Conservation (phyloP, 495 filamentous ascomycete genomes). For the Tuber umbilicatum region DNA sequence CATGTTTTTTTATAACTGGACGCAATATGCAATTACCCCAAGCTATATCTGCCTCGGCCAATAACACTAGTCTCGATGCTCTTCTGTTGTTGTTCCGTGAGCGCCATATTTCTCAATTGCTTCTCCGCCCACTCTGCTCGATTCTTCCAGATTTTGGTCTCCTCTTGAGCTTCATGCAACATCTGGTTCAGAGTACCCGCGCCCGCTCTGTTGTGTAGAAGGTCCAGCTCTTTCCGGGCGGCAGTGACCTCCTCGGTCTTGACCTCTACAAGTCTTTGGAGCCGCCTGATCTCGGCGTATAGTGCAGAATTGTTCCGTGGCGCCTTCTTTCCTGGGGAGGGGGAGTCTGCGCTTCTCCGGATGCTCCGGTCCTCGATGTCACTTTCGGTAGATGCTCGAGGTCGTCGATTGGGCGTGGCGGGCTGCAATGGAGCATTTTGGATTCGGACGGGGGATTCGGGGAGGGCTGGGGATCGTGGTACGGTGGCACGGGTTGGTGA, state of each 20-base stretch:
- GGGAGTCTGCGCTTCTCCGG: constrained; percentile 24
- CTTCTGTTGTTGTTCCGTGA: constrained; percentile 23
- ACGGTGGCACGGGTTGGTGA: constrained; percentile 8
- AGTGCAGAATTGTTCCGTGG: constrained; percentile 36
- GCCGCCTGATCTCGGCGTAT: constrained; percentile 38
- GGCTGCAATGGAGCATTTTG: constrained; percentile 32
- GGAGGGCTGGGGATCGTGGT: constrained; percentile 9
- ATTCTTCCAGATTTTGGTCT: constrained; percentile 40
- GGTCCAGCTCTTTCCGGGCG: constrained; percentile 33
- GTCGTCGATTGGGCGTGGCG: constrained; percentile 36
- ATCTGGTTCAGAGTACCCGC: constrained; percentile 35
- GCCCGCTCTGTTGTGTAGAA: constrained; percentile 36
- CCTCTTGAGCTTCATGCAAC: constrained; percentile 37
- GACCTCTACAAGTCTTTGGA: constrained; percentile 36
- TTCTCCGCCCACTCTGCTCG: constrained; percentile 42
- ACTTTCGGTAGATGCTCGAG: constrained; percentile 34
- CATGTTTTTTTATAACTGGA: background rate
- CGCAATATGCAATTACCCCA: constrained; percentile 17
- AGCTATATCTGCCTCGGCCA: constrained; percentile 27
- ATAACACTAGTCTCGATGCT: constrained; percentile 28
- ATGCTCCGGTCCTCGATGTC: constrained; percentile 36
- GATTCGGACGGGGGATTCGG: constrained; percentile 29
- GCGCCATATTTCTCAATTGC: constrained; percentile 27
- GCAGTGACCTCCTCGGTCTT: constrained; percentile 37
- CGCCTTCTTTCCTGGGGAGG: constrained; percentile 35